Base-by-base conservation (phyloP, 495 filamentous ascomycete species). In the Chaetomium cochliodes region DNA sequence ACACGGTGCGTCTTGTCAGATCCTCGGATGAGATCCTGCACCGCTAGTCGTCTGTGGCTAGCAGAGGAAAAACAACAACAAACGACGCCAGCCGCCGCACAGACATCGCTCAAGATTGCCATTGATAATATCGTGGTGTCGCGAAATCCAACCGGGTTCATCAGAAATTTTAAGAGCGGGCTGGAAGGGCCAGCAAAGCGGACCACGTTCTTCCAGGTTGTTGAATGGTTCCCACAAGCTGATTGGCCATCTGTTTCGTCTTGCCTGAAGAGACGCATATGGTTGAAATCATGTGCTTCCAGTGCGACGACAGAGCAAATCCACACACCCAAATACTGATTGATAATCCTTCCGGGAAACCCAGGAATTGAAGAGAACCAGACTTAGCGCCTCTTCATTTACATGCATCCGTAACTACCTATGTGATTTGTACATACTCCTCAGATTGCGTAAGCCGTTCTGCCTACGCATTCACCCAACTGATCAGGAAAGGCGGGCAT, bases 261-360 rank as follows among this genome's bases (percentile, higher is more conserved):
- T 15, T 33, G 52, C 47, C 52, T 59, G 23, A 26, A 28, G 47
- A 5, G 54, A 30, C 46, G 65, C 65, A 67, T 52, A 13, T 37
- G 23, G 12, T 25, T 20, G 39, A 8, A 59, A 63, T 67, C 65
- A 67, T 67, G 65, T 67, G 65, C 56, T 51, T 58, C 49, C 11
- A 20, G 8, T 41, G 50, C 53, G 23, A 53, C 25, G 26, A 53
- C 13, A 18, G 16, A 44, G 2, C 39, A 41, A 41, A 2, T 12
- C 39, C 8, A 41, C 13, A 41, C 39, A 11, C 13, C n/a, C n/a
- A n/a, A n/a, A n/a, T n/a, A n/a, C n/a, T n/a, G n/a, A n/a, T n/a
- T n/a, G n/a, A n/a, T n/a, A 41, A 12, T 12, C 12, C 13, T 41
- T 41, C 12, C 2, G 39, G 39, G 39, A 41, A 41, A 18, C 13